Base-by-base conservation (phyloP, 441 rosid species). In the Jatropha podagrica region DNA sequence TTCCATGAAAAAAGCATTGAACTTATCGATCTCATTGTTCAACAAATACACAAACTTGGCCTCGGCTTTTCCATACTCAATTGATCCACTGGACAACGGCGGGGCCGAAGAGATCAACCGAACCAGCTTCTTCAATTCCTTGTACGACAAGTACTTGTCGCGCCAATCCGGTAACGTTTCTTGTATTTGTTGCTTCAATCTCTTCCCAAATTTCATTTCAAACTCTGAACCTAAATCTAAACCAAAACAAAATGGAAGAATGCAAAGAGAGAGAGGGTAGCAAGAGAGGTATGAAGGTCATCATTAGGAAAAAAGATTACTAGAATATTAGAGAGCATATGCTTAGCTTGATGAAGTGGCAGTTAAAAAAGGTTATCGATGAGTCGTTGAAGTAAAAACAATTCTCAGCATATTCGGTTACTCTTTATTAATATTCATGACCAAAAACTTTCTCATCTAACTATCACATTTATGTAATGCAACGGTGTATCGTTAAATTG, bases 131-230 rank as follows among this genome's bases (percentile, higher is more conserved):
- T 92, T 94, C 83, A 94, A 73, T 46, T 87, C 91, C 76, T 94
- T 92, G 77, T 92, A 94, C 32, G 88, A 80, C 41, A 94, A 65
- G 73, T 77, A 94, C 80, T 91, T 90, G 89, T 89, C 94, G 5
- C 86, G 82, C 98, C 98, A 94, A 55, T 79, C 92, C 0, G 97
- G 96, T 79, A 92, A 77, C 2, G 96, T 88, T 79, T 91, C 96
- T 72, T 87, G 83, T 55, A 90, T 83, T 78, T 94, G 98, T 59
- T 88, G 92, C 84, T 86, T 88, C 75, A 94, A 59, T 82, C 91
- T 83, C 90, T 94, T 94, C 9, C 97, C 97, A 15, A 94, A 94
- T 89, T 94, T 94, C 98, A 80, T 80, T 68, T 7, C 5, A 2
- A 14, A 4, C 26, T 4, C 27, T 0, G n/a, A 52, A 5, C 12